These are phyloP conservation scores for Colletotrichum shisoi DNA, from an alignment of 2,329 filamentous ascomycete species.

Conservation along the genomic window DNA sequence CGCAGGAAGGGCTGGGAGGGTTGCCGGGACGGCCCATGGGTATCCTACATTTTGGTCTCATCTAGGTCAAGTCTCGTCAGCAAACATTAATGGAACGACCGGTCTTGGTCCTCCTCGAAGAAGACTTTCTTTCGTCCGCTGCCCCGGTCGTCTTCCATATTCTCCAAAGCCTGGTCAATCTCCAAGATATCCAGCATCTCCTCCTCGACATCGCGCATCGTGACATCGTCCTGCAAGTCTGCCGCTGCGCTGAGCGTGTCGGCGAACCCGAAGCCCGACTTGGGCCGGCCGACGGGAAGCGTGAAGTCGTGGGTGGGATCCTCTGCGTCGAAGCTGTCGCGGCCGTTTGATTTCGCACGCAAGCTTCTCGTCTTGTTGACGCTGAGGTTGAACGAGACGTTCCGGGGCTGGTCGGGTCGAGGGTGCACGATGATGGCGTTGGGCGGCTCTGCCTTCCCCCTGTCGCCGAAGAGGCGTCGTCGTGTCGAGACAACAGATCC, in stretches of 20 bases:
- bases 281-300: constrained; percentile 45
- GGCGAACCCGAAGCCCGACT: constrained; percentile 59
- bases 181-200: constrained; percentile 72
- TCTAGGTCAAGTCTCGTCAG: constrained; percentile 36
- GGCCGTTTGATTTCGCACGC: constrained; percentile 21
- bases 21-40: constrained; percentile 42
- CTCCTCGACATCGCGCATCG: constrained; percentile 62
- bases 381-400: constrained; percentile 61
- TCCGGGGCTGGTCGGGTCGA: constrained; percentile 50
- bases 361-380: constrained; percentile 48
- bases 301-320: constrained; percentile 41
- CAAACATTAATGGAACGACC: constrained; percentile 26
- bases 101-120: constrained; percentile 53
- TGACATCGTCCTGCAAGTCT: constrained; percentile 60
- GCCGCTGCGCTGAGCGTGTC: constrained; percentile 62
- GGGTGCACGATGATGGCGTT: constrained; percentile 66
- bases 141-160: constrained; percentile 60
- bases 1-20: neutral
- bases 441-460: constrained; percentile 51
- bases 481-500: constrained; percentile 48
- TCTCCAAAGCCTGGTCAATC: constrained; percentile 67
- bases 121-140: constrained; percentile 61
- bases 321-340: constrained; percentile 29
- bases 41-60: constrained; percentile 50
- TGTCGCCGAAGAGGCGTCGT: constrained; percentile 45